Percentiles rank a stretch among this genome's conserved stretches.
Conservation (phyloP, 345 rosid genomes). For the Clarkia xantiana region DNA sequence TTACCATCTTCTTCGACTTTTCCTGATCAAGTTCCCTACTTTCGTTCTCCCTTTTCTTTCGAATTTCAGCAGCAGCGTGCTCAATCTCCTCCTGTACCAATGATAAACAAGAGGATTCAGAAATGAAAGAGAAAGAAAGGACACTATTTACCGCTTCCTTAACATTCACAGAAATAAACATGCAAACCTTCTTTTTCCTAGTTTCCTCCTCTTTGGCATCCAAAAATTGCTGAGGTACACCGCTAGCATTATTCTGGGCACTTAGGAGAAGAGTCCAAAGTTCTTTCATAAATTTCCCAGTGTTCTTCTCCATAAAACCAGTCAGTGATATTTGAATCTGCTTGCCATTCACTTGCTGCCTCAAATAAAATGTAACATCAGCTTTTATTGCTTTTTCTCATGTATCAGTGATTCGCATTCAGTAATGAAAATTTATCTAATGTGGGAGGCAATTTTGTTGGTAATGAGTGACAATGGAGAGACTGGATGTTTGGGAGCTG, state of each 20-base stretch:
- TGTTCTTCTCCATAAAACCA: conserved; percentile 98
- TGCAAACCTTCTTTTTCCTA: conserved; percentile 51
- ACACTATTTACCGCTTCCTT: background rate
- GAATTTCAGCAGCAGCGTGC: conserved; percentile 40
- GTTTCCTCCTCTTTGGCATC: conserved; percentile 83
- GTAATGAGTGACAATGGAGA: too few species aligned
- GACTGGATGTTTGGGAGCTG: too few species aligned
- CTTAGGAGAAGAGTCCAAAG: conserved; percentile 91
- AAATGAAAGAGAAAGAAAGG: background rate
- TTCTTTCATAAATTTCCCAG: conserved; percentile 93
- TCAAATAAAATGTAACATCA: background rate
- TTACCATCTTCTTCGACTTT: conserved; percentile 57
- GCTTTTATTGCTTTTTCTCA: background rate
- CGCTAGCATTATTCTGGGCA: conserved; percentile 76
- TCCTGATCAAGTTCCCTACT: conserved; percentile 38
- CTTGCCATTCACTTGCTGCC: conserved; percentile 83
- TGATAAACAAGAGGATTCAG: background rate
- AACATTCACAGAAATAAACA: background rate
- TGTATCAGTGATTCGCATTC: too few species aligned
- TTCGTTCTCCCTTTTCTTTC: conserved; percentile 56
- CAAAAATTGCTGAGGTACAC: conserved; percentile 80
- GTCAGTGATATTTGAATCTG: conserved; percentile 75
- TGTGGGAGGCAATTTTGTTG: too few species aligned
- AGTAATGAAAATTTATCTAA: too few species aligned
- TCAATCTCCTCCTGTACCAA: conserved; percentile 56